A percentile compares a stretch with the other conserved stretches of the same genome.
These are phyloP conservation scores for Dictyophora rubrovolvata DNA, from an alignment of 768 basidiomycete genomes.

Conservation along the genomic window DNA sequence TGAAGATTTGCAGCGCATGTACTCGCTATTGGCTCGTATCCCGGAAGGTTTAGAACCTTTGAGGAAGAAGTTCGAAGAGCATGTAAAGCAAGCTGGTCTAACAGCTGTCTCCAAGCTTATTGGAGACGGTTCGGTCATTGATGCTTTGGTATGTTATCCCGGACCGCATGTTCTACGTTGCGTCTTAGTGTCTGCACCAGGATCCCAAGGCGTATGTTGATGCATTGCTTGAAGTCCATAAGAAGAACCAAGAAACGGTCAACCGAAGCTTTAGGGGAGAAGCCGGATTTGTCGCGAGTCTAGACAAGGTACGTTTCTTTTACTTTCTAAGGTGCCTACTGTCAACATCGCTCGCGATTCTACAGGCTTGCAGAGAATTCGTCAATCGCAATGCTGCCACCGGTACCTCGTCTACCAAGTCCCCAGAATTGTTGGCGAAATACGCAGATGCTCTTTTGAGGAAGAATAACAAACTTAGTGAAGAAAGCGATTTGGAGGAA, in stretches of 20 bases:
- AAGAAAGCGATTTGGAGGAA: slow-evolving; percentile 83
- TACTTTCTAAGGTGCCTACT: no score
- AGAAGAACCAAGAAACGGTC: slow-evolving; percentile 77
- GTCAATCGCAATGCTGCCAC: slow-evolving; percentile 91
- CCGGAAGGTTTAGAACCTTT: slow-evolving; percentile 84
- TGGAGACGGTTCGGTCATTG: slow-evolving; percentile 43
- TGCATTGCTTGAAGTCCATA: slow-evolving; percentile 81
- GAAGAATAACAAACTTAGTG: slow-evolving; percentile 92
- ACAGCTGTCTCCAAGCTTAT: slow-evolving; percentile 67
- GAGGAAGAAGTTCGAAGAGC: slow-evolving; percentile 81
- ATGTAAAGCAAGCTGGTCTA: slow-evolving; percentile 86
- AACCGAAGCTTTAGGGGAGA: slow-evolving; percentile 46
- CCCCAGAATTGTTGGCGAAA: slow-evolving; percentile 86
- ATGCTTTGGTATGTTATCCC: slow-evolving; percentile 32
- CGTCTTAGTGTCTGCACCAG: not conserved
- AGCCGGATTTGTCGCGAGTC: slow-evolving; percentile 68
- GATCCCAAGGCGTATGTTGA: slow-evolving; percentile 95
- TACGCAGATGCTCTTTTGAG: slow-evolving; percentile 82
- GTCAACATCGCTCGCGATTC: not conserved
- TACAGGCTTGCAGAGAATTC: slow-evolving; percentile 83
- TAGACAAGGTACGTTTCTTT: slow-evolving; percentile 45
- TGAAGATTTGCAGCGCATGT: slow-evolving; percentile 93
- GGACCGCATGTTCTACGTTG: not conserved
- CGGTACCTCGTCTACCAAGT: slow-evolving; percentile 72
- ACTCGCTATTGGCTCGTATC: slow-evolving; percentile 82